Evolutionary conservation across 2,329 filamentous ascomycete species (phyloP).

Genomic region (Phialemoniopsis sp.): DNA sequence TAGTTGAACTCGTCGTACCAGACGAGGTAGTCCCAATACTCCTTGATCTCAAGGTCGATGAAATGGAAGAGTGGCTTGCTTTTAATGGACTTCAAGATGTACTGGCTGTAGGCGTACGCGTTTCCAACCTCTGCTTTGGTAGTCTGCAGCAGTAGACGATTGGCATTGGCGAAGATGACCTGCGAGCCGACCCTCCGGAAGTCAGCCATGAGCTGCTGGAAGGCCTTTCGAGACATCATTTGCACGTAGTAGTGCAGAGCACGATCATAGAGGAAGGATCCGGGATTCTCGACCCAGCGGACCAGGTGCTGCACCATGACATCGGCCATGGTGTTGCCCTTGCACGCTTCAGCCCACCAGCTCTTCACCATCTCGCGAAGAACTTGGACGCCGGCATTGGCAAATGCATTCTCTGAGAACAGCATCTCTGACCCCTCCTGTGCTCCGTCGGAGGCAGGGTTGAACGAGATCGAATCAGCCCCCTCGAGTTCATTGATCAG

Average conservation of each 20-base stretch:
- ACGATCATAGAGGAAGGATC: slow-evolving; percentile 91
- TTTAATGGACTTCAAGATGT: slow-evolving; percentile 96
- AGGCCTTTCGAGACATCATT: slow-evolving; percentile 96
- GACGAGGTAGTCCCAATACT: slow-evolving; percentile 98
- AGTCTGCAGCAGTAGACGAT: slow-evolving; percentile 86
- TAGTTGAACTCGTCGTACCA: slow-evolving; percentile 99
- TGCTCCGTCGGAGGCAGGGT: slow-evolving; percentile 48
- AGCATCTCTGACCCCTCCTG: slow-evolving; percentile 63
- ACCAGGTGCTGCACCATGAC: slow-evolving; percentile 96
- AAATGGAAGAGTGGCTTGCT: slow-evolving; percentile 95
- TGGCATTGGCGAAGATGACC: slow-evolving; percentile 90
- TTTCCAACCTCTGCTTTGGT: slow-evolving; percentile 96
- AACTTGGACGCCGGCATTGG: slow-evolving; percentile 85
- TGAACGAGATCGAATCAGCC: slow-evolving; percentile 80
- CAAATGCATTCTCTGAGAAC: slow-evolving; percentile 85
- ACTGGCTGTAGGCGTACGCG: slow-evolving; percentile 93
- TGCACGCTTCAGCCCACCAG: slow-evolving; percentile 95
- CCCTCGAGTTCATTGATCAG: slow-evolving; percentile 96
- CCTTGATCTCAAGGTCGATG: slow-evolving; percentile 92
- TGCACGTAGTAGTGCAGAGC: slow-evolving; percentile 96
- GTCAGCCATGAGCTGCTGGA: slow-evolving; percentile 95
- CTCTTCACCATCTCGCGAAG: slow-evolving; percentile 97
- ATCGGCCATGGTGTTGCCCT: slow-evolving; percentile 90
- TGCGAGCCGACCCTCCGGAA: slow-evolving; percentile 94
- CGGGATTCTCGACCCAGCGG: slow-evolving; percentile 91